These are phyloP conservation scores for Peronosclerospora sorghi DNA, from an alignment of 352 stramenopile genomes.

Conservation along the genomic window DNA sequence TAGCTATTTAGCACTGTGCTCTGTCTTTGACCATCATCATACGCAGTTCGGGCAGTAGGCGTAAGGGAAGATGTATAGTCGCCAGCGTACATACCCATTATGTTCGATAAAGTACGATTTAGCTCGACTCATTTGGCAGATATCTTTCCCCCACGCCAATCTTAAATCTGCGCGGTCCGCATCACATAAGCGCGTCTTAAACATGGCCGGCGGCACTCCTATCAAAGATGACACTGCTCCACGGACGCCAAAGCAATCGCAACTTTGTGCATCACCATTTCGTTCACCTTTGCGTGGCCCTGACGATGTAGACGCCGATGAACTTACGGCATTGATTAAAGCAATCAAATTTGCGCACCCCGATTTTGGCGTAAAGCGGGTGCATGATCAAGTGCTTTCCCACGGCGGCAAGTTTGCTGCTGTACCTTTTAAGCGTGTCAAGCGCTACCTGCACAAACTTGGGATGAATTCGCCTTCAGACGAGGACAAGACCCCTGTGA, in stretches of 20 bases:
- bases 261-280: constrained; percentile 13
- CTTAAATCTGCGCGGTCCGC: constrained; percentile 3
- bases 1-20: no score
- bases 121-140: no score
- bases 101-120: no score
- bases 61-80: no score
- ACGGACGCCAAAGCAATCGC: constrained; percentile 20
- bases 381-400: constrained; percentile 62
- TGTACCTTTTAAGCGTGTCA: constrained; percentile 72
- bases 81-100: no score
- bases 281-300: constrained; percentile 18
- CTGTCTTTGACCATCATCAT: no score
- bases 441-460: constrained; percentile 81
- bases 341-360: constrained; percentile 82
- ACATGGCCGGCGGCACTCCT: constrained; percentile 15
- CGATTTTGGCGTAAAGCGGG: constrained; percentile 73
- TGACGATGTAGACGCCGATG: constrained; percentile 48
- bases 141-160: constrained; percentile 17
- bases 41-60: no score
- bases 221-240: constrained; percentile 19
- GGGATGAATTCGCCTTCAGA: constrained; percentile 36
- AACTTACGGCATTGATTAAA: constrained; percentile 79
- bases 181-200: not conserved
- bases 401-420: constrained; percentile 70
- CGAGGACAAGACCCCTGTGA: constrained; percentile 33